A percentile compares a stretch with the other conserved stretches of the same genome.
phyloP scores from a whole-genome alignment of 2,329 filamentous ascomycete species.

The Colletotrichum magnum region DNA sequence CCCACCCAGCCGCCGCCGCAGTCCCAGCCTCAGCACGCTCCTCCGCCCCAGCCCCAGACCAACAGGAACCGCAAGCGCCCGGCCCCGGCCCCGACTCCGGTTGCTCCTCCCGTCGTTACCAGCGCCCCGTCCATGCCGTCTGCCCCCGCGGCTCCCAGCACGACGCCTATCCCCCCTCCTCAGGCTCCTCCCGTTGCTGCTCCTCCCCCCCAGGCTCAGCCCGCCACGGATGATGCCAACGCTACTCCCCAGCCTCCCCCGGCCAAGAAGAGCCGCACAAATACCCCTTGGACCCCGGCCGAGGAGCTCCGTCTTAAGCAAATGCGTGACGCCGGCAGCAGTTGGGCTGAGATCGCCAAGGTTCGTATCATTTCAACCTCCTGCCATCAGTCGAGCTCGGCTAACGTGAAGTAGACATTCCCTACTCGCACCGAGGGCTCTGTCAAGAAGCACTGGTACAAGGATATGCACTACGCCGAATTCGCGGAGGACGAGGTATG shows the following conservation, averaged over 20 bases:
- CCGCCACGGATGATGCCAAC: slow-evolving; percentile 50
- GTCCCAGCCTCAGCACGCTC: slow-evolving; percentile 47
- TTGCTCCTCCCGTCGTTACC: slow-evolving; percentile 50
- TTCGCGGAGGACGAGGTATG: slow-evolving; percentile 96
- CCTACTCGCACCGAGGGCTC: slow-evolving; percentile 94
- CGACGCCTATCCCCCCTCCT: slow-evolving; percentile 50
- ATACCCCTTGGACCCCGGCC: slow-evolving; percentile 96
- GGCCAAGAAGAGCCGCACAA: slow-evolving; percentile 95
- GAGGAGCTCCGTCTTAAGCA: slow-evolving; percentile 94
- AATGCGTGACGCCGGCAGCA: slow-evolving; percentile 93
- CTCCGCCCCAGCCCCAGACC: slow-evolving; percentile 52
- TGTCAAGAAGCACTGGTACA: slow-evolving; percentile 99
- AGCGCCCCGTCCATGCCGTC: slow-evolving; percentile 41
- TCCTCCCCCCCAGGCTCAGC: slow-evolving; percentile 49
- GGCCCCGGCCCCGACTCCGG: slow-evolving; percentile 55
- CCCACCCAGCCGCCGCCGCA: slow-evolving; percentile 52
- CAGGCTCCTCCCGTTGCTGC: slow-evolving; percentile 51
- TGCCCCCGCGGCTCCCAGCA: slow-evolving; percentile 54
- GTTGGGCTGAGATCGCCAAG: slow-evolving; percentile 99
- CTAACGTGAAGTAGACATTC: slow-evolving; percentile 75
- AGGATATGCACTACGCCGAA: slow-evolving; percentile 99
- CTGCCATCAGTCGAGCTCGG: not conserved
- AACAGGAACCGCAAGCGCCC: slow-evolving; percentile 44
- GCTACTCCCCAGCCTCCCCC: slow-evolving; percentile 63
- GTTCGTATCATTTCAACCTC: slow-evolving; percentile 61